Evolutionary conservation across 192 early-diverging fungal genomes (phyloP).

Genomic region (Coemansia sp.): DNA sequence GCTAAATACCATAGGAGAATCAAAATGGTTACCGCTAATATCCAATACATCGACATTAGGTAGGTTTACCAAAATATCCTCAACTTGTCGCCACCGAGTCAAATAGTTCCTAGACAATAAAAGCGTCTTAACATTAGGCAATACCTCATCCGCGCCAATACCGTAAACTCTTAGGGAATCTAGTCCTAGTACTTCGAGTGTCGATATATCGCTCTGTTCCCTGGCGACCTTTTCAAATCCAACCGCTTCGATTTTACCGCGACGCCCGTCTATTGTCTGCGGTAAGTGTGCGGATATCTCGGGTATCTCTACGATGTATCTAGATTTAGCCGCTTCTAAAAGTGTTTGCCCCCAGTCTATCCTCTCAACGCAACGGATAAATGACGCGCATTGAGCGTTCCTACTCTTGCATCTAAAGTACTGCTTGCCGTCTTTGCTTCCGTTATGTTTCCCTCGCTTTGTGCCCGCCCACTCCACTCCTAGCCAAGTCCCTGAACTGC

Average conservation of each 20-base stretch:
- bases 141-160: background rate
- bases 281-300: background rate
- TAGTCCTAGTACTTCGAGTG: conserved; percentile 17
- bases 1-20: background rate
- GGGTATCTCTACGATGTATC: conserved; percentile 24
- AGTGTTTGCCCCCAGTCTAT: conserved; percentile 42
- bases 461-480: conserved; percentile 54
- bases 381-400: conserved; percentile 17
- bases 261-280: conserved; percentile 27
- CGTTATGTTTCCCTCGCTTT: conserved; percentile 53
- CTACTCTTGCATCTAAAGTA: background rate
- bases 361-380: conserved; percentile 33
- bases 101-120: conserved; percentile 34
- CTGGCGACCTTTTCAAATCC: conserved; percentile 33
- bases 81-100: conserved; percentile 19
- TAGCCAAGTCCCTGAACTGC: conserved; percentile 39
- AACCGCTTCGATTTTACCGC: conserved; percentile 39
- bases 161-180: conserved; percentile 22
- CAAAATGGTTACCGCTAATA: conserved; percentile 37
- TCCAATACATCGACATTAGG: conserved; percentile 18
- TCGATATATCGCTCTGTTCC: conserved; percentile 17
- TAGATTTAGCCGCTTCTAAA: conserved; percentile 16
- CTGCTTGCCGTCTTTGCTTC: background rate
- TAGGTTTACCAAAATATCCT: conserved; percentile 14
- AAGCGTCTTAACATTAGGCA: conserved; percentile 14